phyloP scores from a whole-genome alignment of 306 rosid species.

The Spatholobus suberectus region DNA sequence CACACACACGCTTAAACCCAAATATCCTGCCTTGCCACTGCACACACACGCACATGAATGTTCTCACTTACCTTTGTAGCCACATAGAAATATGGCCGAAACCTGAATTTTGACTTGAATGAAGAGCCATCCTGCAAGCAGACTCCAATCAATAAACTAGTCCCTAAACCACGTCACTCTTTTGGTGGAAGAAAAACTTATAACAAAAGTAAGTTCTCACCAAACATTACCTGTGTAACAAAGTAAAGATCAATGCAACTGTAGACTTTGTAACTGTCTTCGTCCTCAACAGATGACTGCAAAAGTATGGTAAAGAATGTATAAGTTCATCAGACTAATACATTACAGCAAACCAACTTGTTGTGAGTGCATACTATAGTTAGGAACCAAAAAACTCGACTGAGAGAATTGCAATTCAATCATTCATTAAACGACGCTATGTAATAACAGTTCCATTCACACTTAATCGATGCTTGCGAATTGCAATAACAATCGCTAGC shows the following conservation, averaged over 20 bases:
- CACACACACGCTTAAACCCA: neutral
- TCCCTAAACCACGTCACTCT: slow-evolving; percentile 14
- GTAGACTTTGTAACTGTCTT: slow-evolving; percentile 65
- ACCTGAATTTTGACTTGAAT: slow-evolving; percentile 86
- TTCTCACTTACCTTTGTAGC: slow-evolving; percentile 74
- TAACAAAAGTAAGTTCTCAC: neutral
- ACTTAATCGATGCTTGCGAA: neutral
- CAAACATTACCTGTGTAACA: slow-evolving; percentile 78
- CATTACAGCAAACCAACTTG: slow-evolving; percentile 31
- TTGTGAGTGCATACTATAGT: neutral
- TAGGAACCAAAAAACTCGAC: neutral
- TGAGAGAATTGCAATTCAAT: neutral
- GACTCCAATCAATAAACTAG: slow-evolving; percentile 42
- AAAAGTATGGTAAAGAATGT: slow-evolving; percentile 41
- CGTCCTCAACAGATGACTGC: slow-evolving; percentile 92
- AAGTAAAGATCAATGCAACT: slow-evolving; percentile 91
- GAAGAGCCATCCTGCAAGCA: slow-evolving; percentile 87
- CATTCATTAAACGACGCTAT: neutral
- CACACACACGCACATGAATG: slow-evolving; percentile 7
- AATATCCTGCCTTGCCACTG: neutral
- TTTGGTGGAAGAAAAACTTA: neutral
- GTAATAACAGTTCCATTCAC: neutral
- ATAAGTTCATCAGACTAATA: slow-evolving; percentile 31
- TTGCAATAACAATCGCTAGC: neutral
- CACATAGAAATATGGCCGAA: slow-evolving; percentile 86